These are phyloP conservation scores for Stemphylium beticola DNA, from an alignment of 2,329 filamentous ascomycete species.

Conservation along the genomic window DNA sequence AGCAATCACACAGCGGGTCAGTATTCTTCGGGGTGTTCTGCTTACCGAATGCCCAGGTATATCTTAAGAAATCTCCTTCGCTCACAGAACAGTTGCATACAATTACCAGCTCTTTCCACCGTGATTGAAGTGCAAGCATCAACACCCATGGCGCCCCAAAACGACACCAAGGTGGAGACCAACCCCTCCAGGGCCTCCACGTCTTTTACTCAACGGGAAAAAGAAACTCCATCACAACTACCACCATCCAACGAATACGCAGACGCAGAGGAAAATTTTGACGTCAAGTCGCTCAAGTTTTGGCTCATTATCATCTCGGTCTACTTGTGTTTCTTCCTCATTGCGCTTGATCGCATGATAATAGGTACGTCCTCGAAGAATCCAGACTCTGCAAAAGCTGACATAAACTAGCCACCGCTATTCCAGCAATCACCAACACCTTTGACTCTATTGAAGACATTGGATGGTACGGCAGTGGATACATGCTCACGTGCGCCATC, in stretches of 20 bases:
- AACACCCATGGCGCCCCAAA: background rate
- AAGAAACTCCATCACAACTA: background rate
- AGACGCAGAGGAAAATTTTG: slow-evolving; percentile 30
- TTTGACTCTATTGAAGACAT: slow-evolving; percentile 37
- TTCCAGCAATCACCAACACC: slow-evolving; percentile 36
- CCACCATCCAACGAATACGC: slow-evolving; percentile 2
- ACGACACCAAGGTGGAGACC: background rate
- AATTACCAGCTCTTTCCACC: background rate
- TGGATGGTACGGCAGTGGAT: slow-evolving; percentile 45
- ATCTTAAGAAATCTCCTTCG: too few relatives aligned
- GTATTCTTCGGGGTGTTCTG: background rate
- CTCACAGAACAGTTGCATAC: background rate
- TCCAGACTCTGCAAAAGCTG: background rate
- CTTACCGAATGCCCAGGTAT: background rate
- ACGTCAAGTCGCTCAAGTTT: slow-evolving; percentile 33
- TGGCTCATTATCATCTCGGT: slow-evolving; percentile 30
- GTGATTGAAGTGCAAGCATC: background rate
- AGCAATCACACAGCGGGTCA: background rate
- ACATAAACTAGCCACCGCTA: slow-evolving; percentile 22
- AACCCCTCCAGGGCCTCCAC: background rate
- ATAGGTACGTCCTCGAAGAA: background rate
- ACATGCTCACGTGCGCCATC: slow-evolving; percentile 53
- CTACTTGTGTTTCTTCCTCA: slow-evolving; percentile 36
- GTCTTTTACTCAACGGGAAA: background rate
- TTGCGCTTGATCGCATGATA: slow-evolving; percentile 31